These are phyloP conservation scores for Pestalotiopsis fici DNA, from an alignment of 2,329 filamentous ascomycete species.

Conservation along the genomic window DNA sequence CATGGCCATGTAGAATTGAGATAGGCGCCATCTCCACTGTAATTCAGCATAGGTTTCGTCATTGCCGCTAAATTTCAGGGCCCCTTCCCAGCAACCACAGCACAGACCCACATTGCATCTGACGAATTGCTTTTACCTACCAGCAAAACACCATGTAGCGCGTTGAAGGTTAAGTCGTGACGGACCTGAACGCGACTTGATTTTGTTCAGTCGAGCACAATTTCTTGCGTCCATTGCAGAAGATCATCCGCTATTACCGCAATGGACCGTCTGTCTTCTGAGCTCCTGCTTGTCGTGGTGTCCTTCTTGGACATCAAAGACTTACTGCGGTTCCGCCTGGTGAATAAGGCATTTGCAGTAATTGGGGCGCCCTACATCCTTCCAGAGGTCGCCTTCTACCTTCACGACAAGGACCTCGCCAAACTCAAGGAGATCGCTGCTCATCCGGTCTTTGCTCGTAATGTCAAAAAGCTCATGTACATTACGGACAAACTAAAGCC, in stretches of 20 bases:
- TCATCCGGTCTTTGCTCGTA: not conserved
- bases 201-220: not conserved
- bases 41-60: not conserved
- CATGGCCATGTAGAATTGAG: not conserved
- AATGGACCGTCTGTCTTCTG: slow-evolving; percentile 12
- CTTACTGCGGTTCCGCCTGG: slow-evolving; percentile 8
- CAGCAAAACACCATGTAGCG: no score
- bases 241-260: not conserved
- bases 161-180: no score
- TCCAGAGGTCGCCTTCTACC: slow-evolving; percentile 22
- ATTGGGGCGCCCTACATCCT: slow-evolving; percentile 37
- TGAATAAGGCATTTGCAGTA: not conserved
- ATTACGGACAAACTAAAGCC: not conserved
- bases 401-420: slow-evolving; percentile 15
- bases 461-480: slow-evolving; percentile 11
- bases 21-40: not conserved
- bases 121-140: no score
- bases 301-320: slow-evolving; percentile 6
- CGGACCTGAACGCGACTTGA: not conserved
- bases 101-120: not conserved
- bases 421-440: slow-evolving; percentile 9
- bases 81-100: not conserved
- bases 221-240: not conserved
- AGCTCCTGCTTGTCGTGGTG: slow-evolving; percentile 12
- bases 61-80: not conserved